A percentile compares a stretch with the other conserved stretches of the same genome.
phyloP scores from a whole-genome alignment of 2,329 filamentous ascomycete genomes.

The Fusarium luffae region DNA sequence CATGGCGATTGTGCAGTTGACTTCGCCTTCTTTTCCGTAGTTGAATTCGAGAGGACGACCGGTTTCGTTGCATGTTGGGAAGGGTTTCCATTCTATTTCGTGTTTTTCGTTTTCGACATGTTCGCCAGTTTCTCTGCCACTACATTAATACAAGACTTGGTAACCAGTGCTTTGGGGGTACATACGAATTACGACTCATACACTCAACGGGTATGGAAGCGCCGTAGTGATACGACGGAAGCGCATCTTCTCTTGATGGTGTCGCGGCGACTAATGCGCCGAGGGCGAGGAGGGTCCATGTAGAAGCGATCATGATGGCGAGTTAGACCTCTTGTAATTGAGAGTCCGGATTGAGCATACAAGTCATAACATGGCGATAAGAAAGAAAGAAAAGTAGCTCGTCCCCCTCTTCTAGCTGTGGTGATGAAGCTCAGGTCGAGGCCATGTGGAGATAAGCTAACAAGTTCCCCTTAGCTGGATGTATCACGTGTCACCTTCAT shows the following conservation, averaged over 20 bases:
- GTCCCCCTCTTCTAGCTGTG: not conserved
- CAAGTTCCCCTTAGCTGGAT: conserved; percentile 37
- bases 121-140: conserved; percentile 70
- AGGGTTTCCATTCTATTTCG: conserved; percentile 91
- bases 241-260: conserved; percentile 52
- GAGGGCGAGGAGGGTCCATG: conserved; percentile 34
- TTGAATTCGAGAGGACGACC: conserved; percentile 81
- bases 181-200: conserved; percentile 78
- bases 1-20: conserved; percentile 85
- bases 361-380: conserved; percentile 36
- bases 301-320: conserved; percentile 34
- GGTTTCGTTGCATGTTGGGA: conserved; percentile 91
- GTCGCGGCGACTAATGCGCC: conserved; percentile 46
- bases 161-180: too few species aligned
- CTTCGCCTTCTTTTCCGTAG: conserved; percentile 84
- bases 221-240: conserved; percentile 74
- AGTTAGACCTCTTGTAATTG: conserved; percentile 1
- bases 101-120: conserved; percentile 85
- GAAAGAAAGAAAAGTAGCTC: not conserved
- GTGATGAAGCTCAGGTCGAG: conserved; percentile 9
- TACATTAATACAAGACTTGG: too few species aligned
- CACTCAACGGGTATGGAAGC: conserved; percentile 76
- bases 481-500: conserved; percentile 38
- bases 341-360: conserved; percentile 17
- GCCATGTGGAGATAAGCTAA: conserved; percentile 41